phyloP scores from a whole-genome alignment of 2,329 filamentous ascomycete species.

The Exophiala bonariae region DNA sequence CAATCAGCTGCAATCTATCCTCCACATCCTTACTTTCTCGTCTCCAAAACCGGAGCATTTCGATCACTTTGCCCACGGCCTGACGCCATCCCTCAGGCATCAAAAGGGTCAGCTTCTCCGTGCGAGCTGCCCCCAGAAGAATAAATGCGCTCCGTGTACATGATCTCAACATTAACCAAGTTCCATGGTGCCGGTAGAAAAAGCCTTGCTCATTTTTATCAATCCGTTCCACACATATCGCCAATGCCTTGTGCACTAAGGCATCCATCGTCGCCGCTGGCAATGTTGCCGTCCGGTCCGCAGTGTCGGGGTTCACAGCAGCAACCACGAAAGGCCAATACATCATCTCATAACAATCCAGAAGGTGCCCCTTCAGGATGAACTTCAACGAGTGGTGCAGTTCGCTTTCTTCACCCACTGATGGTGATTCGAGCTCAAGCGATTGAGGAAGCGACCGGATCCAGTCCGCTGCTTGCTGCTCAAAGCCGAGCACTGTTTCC shows the following conservation, averaged over 20 bases:
- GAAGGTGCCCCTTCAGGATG: constrained; percentile 36
- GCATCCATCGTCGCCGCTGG: constrained; percentile 25
- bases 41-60: constrained; percentile 32
- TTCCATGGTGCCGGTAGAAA: constrained; percentile 36
- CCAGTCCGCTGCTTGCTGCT: constrained; percentile 34
- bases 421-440: constrained; percentile 18
- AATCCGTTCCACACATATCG: constrained; percentile 35
- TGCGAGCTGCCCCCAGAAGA: constrained; percentile 31
- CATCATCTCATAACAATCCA: constrained; percentile 40
- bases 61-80: constrained; percentile 29
- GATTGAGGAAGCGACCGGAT: constrained; percentile 21
- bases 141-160: constrained; percentile 35
- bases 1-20: constrained; percentile 29
- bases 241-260: constrained; percentile 32
- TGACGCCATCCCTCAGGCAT: constrained; percentile 31
- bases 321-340: constrained; percentile 39
- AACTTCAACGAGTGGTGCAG: constrained; percentile 35
- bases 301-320: constrained; percentile 31
- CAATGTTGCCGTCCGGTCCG: constrained; percentile 31
- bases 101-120: constrained; percentile 37
- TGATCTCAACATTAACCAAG: constrained; percentile 36
- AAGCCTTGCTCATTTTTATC: constrained; percentile 35
- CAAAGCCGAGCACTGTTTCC: constrained; percentile 30
- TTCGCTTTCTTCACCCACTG: constrained; percentile 23
- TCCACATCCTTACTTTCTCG: constrained; percentile 30